These are phyloP conservation scores for Toxicodendron radicans DNA, from an alignment of 345 rosid genomes.

Conservation along the genomic window DNA sequence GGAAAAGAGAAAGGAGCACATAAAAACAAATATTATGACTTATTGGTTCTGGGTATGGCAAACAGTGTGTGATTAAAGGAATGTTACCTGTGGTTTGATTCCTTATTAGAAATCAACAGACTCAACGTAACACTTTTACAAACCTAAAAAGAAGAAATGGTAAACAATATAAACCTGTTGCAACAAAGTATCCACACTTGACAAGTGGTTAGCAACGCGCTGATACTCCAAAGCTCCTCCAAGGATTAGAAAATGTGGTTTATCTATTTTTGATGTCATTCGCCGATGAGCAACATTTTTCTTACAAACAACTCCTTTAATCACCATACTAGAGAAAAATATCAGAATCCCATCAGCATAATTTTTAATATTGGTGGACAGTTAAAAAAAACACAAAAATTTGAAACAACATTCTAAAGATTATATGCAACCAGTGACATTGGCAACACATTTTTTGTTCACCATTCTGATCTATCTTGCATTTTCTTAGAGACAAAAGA, in stretches of 20 bases:
- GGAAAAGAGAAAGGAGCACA: slow-evolving; percentile 29
- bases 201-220: slow-evolving; percentile 80
- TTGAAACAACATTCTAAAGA: slow-evolving; percentile 6
- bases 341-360: slow-evolving; percentile 37
- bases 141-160: slow-evolving; percentile 22
- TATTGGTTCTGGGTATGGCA: neutral
- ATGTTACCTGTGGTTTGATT: slow-evolving; percentile 16
- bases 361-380: slow-evolving; percentile 18
- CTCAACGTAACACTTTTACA: slow-evolving; percentile 14
- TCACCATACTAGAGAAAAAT: slow-evolving; percentile 62
- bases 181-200: slow-evolving; percentile 85
- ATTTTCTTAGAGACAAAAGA: slow-evolving; percentile 5
- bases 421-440: slow-evolving; percentile 8
- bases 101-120: slow-evolving; percentile 14
- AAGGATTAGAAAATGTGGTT: slow-evolving; percentile 77
- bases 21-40: slow-evolving; percentile 17
- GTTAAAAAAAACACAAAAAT: slow-evolving; percentile 11
- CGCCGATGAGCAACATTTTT: slow-evolving; percentile 96
- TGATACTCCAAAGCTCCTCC: slow-evolving; percentile 98
- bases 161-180: slow-evolving; percentile 68
- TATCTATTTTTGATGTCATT: slow-evolving; percentile 83
- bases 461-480: slow-evolving; percentile 16
- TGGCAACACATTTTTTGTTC: slow-evolving; percentile 2
- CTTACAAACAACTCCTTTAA: slow-evolving; percentile 94
- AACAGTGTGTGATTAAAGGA: slow-evolving; percentile 5